Percentiles rank a stretch among this genome's conserved stretches.
These are phyloP conservation scores for Plasmopara viticola DNA, from an alignment of 352 stramenopile species.

Conservation along the genomic window DNA sequence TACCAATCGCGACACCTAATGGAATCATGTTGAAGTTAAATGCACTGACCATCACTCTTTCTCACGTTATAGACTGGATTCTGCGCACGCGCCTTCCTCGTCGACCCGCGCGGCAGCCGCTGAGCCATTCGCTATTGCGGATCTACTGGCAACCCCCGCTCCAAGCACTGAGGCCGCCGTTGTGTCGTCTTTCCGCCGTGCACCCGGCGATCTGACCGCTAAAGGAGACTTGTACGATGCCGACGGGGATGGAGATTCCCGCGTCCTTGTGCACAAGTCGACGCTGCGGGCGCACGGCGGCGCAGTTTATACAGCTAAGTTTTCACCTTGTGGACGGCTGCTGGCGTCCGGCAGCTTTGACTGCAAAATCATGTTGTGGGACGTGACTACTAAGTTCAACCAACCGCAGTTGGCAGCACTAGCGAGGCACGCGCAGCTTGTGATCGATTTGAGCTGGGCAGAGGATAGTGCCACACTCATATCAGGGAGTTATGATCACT, in stretches of 20 bases:
- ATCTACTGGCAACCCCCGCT: slow-evolving; percentile 47
- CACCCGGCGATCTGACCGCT: slow-evolving; percentile 23
- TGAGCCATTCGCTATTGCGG: slow-evolving; percentile 65
- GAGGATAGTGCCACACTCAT: slow-evolving; percentile 68
- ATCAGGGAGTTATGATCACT: slow-evolving; percentile 83
- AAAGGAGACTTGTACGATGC: slow-evolving; percentile 53
- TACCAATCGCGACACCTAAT: slow-evolving; percentile 1
- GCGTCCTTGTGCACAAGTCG: slow-evolving; percentile 77
- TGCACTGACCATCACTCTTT: slow-evolving; percentile 20
- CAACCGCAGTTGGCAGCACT: slow-evolving; percentile 78
- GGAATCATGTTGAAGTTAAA: slow-evolving; percentile 12
- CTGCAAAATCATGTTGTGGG: slow-evolving; percentile 78
- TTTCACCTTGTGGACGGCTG: slow-evolving; percentile 75
- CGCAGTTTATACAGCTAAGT: slow-evolving; percentile 84
- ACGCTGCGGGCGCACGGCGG: slow-evolving; percentile 67
- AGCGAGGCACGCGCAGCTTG: slow-evolving; percentile 67
- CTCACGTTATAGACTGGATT: slow-evolving; percentile 48
- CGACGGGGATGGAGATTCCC: slow-evolving; percentile 48
- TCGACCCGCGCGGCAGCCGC: slow-evolving; percentile 20
- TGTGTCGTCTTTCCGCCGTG: slow-evolving; percentile 32
- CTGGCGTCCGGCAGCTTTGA: slow-evolving; percentile 76
- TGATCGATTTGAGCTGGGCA: slow-evolving; percentile 83
- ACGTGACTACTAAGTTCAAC: slow-evolving; percentile 86
- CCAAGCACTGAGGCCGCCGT: slow-evolving; percentile 27
- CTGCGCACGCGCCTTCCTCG: slow-evolving; percentile 32